Percentiles rank a stretch among this genome's conserved stretches.
Evolutionary conservation across 2,329 filamentous ascomycete species (phyloP).

Genomic region (Rutstroemia sp.): DNA sequence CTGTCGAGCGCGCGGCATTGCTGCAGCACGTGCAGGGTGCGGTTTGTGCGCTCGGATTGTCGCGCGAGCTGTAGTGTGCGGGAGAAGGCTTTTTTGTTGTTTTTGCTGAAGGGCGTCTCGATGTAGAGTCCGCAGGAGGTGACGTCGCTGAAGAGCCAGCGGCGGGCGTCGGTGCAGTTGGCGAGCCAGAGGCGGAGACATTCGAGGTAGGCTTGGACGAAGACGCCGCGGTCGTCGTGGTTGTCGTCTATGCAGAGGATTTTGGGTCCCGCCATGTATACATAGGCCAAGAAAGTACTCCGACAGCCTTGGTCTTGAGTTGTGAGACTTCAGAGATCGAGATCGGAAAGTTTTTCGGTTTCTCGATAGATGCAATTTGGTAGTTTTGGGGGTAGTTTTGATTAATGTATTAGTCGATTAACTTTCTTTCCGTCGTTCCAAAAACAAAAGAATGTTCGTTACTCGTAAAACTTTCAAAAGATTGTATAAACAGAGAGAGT

Average conservation of each 20-base stretch:
- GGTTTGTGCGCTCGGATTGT: not conserved
- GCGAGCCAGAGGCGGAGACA: not conserved
- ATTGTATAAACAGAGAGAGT: not conserved
- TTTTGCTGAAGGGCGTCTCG: not conserved
- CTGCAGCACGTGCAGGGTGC: not conserved
- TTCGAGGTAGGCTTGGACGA: not conserved
- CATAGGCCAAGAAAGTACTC: not conserved
- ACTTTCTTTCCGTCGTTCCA: not conserved
- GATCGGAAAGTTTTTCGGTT: not conserved
- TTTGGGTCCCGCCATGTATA: not conserved
- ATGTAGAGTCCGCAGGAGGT: not conserved
- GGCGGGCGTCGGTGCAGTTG: not conserved
- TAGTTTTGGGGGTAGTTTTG: not conserved
- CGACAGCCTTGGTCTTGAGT: not conserved
- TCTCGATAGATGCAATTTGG: not conserved
- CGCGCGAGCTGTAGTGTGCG: not conserved
- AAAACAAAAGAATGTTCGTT: not conserved
- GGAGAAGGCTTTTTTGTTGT: not conserved
- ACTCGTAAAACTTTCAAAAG: not conserved
- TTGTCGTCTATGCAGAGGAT: not conserved
- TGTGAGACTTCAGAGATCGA: not conserved
- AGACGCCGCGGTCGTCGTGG: not conserved
- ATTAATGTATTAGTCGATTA: not conserved
- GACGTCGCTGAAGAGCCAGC: not conserved
- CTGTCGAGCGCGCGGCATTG: not conserved